These are phyloP conservation scores for Fistulina hepatica DNA, from an alignment of 1,284 basidiomycete genomes.

Conservation along the genomic window DNA sequence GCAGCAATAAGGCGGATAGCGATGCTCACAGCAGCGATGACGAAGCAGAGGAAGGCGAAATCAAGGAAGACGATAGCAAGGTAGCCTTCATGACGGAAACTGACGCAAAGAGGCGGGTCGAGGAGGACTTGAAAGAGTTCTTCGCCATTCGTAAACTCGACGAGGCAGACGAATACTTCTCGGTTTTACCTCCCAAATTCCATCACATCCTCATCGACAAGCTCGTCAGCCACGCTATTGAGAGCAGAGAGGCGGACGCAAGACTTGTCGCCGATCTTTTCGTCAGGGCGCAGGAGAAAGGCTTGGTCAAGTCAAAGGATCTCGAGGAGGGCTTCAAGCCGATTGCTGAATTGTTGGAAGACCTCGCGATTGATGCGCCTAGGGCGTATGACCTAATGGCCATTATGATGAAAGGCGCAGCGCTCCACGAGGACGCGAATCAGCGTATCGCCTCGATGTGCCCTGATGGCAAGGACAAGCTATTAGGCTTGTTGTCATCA, in stretches of 20 bases:
- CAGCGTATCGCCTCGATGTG: conserved; percentile 49
- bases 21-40: too few species aligned
- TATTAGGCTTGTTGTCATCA: conserved; percentile 50
- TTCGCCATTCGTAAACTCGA: conserved; percentile 68
- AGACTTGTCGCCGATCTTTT: conserved; percentile 67
- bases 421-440: conserved; percentile 49
- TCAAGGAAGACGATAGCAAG: too few species aligned
- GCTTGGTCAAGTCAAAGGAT: conserved; percentile 39
- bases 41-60: too few species aligned
- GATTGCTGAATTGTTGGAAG: conserved; percentile 70
- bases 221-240: conserved; percentile 60
- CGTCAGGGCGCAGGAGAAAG: conserved; percentile 42
- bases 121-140: conserved; percentile 70
- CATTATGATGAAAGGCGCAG: conserved; percentile 58
- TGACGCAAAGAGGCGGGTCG: conserved; percentile 69
- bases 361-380: conserved; percentile 83
- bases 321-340: conserved; percentile 62
- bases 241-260: conserved; percentile 63
- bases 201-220: conserved; percentile 63
- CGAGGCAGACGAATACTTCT: conserved; percentile 83
- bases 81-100: conserved; percentile 70
- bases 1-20: too few species aligned
- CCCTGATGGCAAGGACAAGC: conserved; percentile 42
- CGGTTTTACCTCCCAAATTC: conserved; percentile 52
- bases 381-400: conserved; percentile 74